Evolutionary conservation across 108 stramenopile genomes (phyloP).

Genomic region (Bacterosira constricta): DNA sequence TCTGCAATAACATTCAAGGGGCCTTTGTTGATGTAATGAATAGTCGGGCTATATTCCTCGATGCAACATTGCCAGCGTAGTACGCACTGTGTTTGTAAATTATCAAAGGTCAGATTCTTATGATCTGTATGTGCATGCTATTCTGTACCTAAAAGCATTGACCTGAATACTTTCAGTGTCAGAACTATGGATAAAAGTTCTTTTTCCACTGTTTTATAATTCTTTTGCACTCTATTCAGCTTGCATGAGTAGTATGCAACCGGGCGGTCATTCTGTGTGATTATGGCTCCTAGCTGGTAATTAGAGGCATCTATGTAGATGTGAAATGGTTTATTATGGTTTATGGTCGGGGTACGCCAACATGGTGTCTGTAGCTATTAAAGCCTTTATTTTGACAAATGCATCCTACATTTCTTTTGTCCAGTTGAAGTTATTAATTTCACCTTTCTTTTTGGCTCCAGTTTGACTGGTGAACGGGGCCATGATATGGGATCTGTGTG

Average conservation of each 20-base stretch:
- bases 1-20: slow-evolving; percentile 1
- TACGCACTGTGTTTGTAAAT: slow-evolving; percentile 22
- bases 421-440: neutral
- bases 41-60: slow-evolving; percentile 36
- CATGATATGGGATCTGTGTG: neutral
- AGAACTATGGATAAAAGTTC: slow-evolving; percentile 49
- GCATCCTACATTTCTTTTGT: slow-evolving; percentile 18
- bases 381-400: slow-evolving; percentile 53
- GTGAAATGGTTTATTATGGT: slow-evolving; percentile 51
- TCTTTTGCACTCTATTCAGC: slow-evolving; percentile 41
- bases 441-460: neutral
- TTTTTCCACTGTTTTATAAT: slow-evolving; percentile 49
- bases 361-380: slow-evolving; percentile 39
- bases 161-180: slow-evolving; percentile 46
- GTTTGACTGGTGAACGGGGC: neutral
- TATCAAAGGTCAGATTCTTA: neutral
- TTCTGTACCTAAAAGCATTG: slow-evolving; percentile 18
- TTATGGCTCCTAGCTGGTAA: slow-evolving; percentile 42
- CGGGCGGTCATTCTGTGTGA: slow-evolving; percentile 48
- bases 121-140: neutral
- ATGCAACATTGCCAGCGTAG: slow-evolving; percentile 35
- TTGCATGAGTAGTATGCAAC: slow-evolving; percentile 51
- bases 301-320: slow-evolving; percentile 53
- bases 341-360: slow-evolving; percentile 42
- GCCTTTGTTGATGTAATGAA: slow-evolving; percentile 34